Base-by-base conservation (phyloP, 345 rosid genomes). In the Mangifera indica region DNA sequence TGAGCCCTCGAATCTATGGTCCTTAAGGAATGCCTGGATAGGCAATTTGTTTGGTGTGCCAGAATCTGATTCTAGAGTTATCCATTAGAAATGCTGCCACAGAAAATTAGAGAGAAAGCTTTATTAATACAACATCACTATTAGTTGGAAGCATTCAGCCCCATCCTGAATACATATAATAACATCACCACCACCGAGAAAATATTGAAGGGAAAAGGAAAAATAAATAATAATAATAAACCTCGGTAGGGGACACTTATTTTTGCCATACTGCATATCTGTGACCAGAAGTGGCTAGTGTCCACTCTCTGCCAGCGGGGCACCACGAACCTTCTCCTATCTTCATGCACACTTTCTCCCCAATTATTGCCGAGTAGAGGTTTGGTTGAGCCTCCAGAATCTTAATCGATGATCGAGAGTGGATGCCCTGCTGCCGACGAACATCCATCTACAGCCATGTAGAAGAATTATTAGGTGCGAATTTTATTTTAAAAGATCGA, bases 281-380 rank as follows among this genome's bases (percentile, higher is more conserved):
- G 58, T 88, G 87, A 62, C 97, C 98, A 17, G 73, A 77, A 37
- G 97, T 84, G 22, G 93, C 91, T 40, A 93, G 76, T 2, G 78
- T 83, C 97, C 98, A 93, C 46, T 90, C 96, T 68, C 61, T 81
- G 26, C 87, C 96, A 29, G 89, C 77, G 53, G 98, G 98, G 75
- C 88, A 86, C 98, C 98, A 93, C 42, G 97, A 90, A 42, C 89
- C 93, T 24, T 90, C 93, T 54, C 98, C 98, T 45, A 93, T 79
- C 85, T 93, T 93, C 94, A 93, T 87, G 69, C 92, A 85, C 48
- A 93, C 66, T 66, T 89, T 91, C 72, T 88, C 98, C 40, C 89
- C 98, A 29, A 88, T 80, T 60, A 85, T 74, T 53, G 98, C 96
- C 22, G 92, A 84, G 68, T 88, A 93, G 58, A 93, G 83, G 72